Percentiles rank a stretch among this genome's conserved stretches.
Conservation (phyloP, 2,329 filamentous ascomycete genomes). For the Penicillium sp. region DNA sequence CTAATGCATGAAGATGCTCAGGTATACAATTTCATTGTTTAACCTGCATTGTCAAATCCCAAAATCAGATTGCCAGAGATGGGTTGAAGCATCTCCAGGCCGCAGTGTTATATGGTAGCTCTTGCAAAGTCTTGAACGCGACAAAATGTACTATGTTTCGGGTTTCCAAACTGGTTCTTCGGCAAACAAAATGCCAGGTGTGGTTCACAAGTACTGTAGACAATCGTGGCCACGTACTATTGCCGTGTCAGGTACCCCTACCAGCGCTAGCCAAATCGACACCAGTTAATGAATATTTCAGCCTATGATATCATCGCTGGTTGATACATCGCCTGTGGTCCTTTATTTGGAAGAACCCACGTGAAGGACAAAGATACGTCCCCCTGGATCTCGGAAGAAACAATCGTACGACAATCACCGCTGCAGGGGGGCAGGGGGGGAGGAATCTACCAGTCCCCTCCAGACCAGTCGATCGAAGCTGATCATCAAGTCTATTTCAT, state of each 20-base stretch:
- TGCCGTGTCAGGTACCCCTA: not conserved
- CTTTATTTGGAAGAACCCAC: not conserved
- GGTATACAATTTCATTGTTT: not conserved
- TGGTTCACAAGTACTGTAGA: not conserved
- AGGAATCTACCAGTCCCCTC: not conserved
- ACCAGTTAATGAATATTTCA: not conserved
- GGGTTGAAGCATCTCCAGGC: too few relatives aligned
- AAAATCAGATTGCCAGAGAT: not conserved
- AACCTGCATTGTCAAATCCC: not conserved
- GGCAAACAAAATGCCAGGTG: not conserved
- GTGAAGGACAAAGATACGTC: not conserved
- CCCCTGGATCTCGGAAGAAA: conserved; percentile 4
- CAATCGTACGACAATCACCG: not conserved
- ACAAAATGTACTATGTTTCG: too few relatives aligned
- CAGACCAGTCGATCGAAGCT: not conserved
- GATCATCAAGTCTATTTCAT: conserved; percentile 7
- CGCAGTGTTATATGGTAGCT: too few relatives aligned
- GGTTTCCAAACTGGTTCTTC: not conserved
- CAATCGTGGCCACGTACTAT: not conserved
- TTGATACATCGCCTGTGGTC: not conserved
- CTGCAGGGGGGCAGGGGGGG: not conserved
- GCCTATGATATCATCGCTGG: not conserved
- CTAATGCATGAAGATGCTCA: not conserved
- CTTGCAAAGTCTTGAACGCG: too few relatives aligned
- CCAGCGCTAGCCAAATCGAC: not conserved